These are phyloP conservation scores for Mucor velutinosus DNA, from an alignment of 371 early-diverging fungal species.

Conservation along the genomic window DNA sequence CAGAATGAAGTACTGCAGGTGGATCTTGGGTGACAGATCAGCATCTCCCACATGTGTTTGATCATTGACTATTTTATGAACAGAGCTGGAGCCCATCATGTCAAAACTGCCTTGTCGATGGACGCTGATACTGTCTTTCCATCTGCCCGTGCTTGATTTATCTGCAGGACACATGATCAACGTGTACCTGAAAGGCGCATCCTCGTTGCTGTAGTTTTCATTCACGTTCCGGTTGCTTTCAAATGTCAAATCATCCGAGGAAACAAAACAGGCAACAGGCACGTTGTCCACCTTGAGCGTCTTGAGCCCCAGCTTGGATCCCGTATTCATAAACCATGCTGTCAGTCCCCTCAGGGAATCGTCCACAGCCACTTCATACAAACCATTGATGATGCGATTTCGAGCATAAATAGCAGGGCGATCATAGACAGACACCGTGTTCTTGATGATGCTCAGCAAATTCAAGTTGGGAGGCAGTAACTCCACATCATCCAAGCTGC, in stretches of 20 bases:
- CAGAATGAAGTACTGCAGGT: constrained; percentile 40
- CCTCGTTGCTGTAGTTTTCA: not conserved
- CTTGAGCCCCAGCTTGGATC: constrained; percentile 63
- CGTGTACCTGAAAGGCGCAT: constrained; percentile 26
- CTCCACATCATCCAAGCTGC: constrained; percentile 52
- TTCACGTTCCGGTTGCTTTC: not conserved
- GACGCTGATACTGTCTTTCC: constrained; percentile 12
- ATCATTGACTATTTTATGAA: constrained; percentile 5
- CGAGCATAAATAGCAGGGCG: constrained; percentile 67
- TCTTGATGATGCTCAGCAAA: constrained; percentile 61
- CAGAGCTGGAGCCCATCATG: constrained; percentile 11
- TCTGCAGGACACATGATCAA: constrained; percentile 28
- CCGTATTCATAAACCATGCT: constrained; percentile 68
- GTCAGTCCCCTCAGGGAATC: constrained; percentile 53
- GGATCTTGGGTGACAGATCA: constrained; percentile 8
- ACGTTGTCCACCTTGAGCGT: constrained; percentile 20
- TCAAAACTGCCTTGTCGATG: constrained; percentile 30
- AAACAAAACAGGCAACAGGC: constrained; percentile 41
- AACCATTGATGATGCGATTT: constrained; percentile 61
- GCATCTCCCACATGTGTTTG: not conserved
- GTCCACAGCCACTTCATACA: constrained; percentile 40
- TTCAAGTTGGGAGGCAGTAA: constrained; percentile 52
- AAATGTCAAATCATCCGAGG: constrained; percentile 36
- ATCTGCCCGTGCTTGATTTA: not conserved
- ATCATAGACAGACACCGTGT: constrained; percentile 61